phyloP scores from a whole-genome alignment of 768 basidiomycete genomes.

The Agaricus blazei region DNA sequence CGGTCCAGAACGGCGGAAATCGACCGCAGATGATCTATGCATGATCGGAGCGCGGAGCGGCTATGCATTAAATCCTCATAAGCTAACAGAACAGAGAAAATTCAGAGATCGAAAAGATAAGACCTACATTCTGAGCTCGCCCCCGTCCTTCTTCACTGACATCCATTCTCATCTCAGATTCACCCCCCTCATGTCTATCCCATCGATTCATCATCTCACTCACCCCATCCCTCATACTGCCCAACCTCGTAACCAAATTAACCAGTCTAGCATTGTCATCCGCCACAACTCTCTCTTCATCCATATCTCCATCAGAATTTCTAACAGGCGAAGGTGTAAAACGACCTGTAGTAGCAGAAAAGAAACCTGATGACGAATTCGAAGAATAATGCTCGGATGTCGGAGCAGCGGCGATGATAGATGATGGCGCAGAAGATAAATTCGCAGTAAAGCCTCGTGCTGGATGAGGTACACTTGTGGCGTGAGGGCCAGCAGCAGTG shows the following conservation, averaged over 20 bases:
- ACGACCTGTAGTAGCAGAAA: not conserved
- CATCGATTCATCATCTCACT: not conserved
- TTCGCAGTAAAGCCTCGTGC: not conserved
- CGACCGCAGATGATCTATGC: not conserved
- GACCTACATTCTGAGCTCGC: not conserved
- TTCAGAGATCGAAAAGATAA: not conserved
- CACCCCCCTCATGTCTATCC: not conserved
- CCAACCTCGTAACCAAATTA: constrained; percentile 2
- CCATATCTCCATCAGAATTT: constrained; percentile 1
- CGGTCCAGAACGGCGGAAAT: not conserved
- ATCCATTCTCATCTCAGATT: not conserved
- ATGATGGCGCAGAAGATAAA: not conserved
- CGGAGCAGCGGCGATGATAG: not conserved
- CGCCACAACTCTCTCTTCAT: not conserved
- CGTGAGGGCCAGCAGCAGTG: not conserved
- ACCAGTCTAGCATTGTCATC: not conserved
- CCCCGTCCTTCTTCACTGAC: not conserved
- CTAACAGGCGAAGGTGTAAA: constrained; percentile 1
- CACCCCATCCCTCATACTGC: not conserved
- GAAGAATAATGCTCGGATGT: constrained; percentile 2
- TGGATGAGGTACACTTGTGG: not conserved
- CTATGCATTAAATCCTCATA: not conserved
- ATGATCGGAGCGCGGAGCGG: not conserved
- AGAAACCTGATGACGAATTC: constrained; percentile 1
- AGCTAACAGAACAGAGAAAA: not conserved